Evolutionary conservation across 805 yeast genomes (phyloP), one percentile per base, ranked within the genome.

Genomic region (Saturnispora quitensis): DNA sequence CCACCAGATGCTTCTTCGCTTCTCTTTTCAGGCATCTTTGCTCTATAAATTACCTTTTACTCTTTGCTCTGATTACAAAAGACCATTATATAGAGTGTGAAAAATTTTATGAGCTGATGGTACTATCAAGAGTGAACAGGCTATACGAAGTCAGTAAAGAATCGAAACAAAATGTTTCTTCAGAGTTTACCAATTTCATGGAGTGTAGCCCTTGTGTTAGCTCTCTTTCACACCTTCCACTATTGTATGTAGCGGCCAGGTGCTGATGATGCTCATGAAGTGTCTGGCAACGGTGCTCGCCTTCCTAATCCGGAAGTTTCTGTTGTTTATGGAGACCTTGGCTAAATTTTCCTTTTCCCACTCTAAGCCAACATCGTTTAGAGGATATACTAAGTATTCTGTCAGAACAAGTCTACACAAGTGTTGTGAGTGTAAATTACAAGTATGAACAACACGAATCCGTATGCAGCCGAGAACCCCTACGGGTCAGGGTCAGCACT

Each of bases 401-500:
- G 34, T 31, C 13, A 4, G 9, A 31, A 13, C 34, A 4, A 13
- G 13, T 31, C 15, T 12, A 13, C 22, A 31, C 13, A 12, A 6
- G 34, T 31, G 34, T 31, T 13, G 34, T 31, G 34, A 25, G 28
- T 31, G 34, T 31, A 13, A 13, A 13, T 13, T 31, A 31, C 34
- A 31, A 31, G 34, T 31, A 31, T 44, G 47, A 44, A 44, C 28
- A 33, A 10, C n/a, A 27, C 25, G 12, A 46, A 52, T 17, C 50
- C 55, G 17, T 54, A 54, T 35, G 52, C 54, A 59, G 31, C 20
- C 18, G 50, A 40, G 12, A 47, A 47, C 33, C 50, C 50, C 15
- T 47, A 49, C 31, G 51, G 47, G n/a, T 8, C 43, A 20, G 43
- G 28, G 20, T 31, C 45, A 4, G 40, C 35, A 15, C 27, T 6